Evolutionary conservation across 1,284 basidiomycete species (phyloP).

Genomic region (Sporisorium reilianum): DNA sequence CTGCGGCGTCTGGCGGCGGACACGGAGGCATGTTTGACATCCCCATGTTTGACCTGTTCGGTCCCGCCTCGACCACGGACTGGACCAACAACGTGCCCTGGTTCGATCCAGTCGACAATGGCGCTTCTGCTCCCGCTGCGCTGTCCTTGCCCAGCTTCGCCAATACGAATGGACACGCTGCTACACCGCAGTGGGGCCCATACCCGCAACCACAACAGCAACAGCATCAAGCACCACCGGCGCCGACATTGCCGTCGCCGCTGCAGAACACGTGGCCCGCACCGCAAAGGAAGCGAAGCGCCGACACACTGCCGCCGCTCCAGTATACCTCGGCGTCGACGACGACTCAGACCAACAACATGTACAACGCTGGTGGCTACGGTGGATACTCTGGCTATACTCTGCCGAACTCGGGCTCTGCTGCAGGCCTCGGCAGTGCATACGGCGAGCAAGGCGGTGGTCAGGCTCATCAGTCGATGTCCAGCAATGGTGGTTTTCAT

Average conservation of each 20-base stretch:
- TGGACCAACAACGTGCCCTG: constrained; percentile 51
- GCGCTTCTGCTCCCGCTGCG: not conserved
- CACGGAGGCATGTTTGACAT: constrained; percentile 50
- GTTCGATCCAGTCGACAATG: constrained; percentile 39
- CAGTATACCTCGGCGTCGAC: constrained; percentile 19
- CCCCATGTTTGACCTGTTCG: constrained; percentile 42
- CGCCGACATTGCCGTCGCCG: not conserved
- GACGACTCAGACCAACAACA: constrained; percentile 3
- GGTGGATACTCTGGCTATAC: constrained; percentile 13
- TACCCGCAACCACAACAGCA: constrained; percentile 2
- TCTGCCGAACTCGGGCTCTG: not conserved
- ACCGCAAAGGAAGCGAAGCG: constrained; percentile 19
- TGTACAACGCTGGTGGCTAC: constrained; percentile 18
- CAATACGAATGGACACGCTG: constrained; percentile 13
- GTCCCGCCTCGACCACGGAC: constrained; percentile 24
- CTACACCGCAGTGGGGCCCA: constrained; percentile 13
- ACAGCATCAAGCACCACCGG: not conserved
- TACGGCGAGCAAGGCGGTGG: constrained; percentile 13
- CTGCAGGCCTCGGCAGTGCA: not conserved
- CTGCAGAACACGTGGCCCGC: constrained; percentile 21
- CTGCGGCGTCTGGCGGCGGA: constrained; percentile 6
- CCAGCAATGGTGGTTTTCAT: constrained; percentile 14
- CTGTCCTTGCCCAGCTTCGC: constrained; percentile 13
- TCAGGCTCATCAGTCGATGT: not conserved
- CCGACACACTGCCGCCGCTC: constrained; percentile 23